phyloP scores from a whole-genome alignment of 768 basidiomycete species.

The Russula sp. region DNA sequence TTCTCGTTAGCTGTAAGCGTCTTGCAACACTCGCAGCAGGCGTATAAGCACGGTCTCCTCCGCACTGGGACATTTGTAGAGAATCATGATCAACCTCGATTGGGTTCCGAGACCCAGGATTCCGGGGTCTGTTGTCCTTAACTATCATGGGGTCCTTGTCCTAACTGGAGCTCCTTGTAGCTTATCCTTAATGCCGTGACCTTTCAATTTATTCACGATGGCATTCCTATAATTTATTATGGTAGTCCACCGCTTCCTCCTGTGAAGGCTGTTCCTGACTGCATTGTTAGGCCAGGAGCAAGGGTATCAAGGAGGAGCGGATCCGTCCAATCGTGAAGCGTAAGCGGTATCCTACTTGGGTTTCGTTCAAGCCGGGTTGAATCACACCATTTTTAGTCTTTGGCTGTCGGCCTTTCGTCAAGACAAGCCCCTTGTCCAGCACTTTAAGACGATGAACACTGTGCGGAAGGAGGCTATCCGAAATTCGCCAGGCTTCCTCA shows the following conservation, averaged over 20 bases:
- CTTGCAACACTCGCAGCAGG: conserved; percentile 29
- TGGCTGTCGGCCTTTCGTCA: conserved; percentile 53
- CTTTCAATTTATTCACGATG: conserved; percentile 44
- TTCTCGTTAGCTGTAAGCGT: conserved; percentile 28
- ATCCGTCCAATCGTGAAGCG: conserved; percentile 48
- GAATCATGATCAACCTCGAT: conserved; percentile 49
- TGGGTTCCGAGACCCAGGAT: conserved; percentile 38
- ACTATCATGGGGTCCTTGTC: neutral
- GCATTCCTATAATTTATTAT: conserved; percentile 46
- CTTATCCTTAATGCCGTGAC: conserved; percentile 41
- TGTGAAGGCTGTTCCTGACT: neutral
- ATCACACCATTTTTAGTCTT: conserved; percentile 33
- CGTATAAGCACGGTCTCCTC: conserved; percentile 36
- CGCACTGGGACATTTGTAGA: conserved; percentile 44
- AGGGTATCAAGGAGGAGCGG: conserved; percentile 37
- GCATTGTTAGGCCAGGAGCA: conserved; percentile 40
- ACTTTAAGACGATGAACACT: conserved; percentile 43
- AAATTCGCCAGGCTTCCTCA: conserved; percentile 37
- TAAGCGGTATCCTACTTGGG: conserved; percentile 21
- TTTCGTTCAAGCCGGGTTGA: neutral
- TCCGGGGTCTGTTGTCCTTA: conserved; percentile 30
- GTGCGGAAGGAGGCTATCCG: conserved; percentile 45
- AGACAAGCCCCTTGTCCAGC: conserved; percentile 41
- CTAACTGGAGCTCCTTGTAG: conserved; percentile 22
- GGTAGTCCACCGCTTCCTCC: conserved; percentile 25